Evolutionary conservation across 129 eudicot species (phyloP).

Genomic region (Flaveria bidentis): DNA sequence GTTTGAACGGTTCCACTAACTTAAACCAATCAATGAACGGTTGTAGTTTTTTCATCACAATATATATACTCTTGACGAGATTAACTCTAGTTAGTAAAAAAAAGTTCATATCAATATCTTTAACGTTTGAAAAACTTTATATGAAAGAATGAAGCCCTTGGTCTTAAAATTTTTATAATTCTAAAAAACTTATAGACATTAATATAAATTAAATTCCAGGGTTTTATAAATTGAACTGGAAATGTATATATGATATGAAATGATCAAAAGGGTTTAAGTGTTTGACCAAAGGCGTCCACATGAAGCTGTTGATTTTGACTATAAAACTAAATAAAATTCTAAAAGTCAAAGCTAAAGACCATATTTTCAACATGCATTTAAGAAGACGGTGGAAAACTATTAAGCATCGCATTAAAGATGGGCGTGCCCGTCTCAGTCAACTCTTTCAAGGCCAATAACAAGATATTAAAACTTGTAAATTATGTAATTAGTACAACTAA

Average conservation of each 20-base stretch:
- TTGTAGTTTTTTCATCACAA: too few relatives aligned
- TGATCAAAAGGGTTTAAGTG: not conserved
- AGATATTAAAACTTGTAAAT: too few relatives aligned
- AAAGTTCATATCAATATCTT: too few relatives aligned
- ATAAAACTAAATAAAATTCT: not conserved
- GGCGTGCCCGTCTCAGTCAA: conserved; percentile 17
- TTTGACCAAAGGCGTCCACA: conserved; percentile 7
- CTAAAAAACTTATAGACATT: too few relatives aligned
- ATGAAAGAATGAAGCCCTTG: too few relatives aligned
- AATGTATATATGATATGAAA: not conserved
- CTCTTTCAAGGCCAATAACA: not conserved
- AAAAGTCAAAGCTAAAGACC: conserved; percentile 27
- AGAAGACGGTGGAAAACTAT: conserved; percentile 32
- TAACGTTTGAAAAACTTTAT: too few relatives aligned
- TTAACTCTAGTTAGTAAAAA: too few relatives aligned
- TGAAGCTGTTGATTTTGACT: conserved; percentile 28
- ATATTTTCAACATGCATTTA: conserved; percentile 45
- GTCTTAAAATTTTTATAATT: too few relatives aligned
- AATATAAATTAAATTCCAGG: not conserved
- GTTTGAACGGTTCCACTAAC: too few relatives aligned
- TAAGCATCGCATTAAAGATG: conserved; percentile 24
- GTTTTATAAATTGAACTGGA: not conserved
- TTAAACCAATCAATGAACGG: too few relatives aligned
- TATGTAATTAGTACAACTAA: too few relatives aligned
- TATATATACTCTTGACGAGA: too few relatives aligned